Evolutionary conservation across 345 rosid genomes (phyloP).

Genomic region (Bruguiera parviflora): DNA sequence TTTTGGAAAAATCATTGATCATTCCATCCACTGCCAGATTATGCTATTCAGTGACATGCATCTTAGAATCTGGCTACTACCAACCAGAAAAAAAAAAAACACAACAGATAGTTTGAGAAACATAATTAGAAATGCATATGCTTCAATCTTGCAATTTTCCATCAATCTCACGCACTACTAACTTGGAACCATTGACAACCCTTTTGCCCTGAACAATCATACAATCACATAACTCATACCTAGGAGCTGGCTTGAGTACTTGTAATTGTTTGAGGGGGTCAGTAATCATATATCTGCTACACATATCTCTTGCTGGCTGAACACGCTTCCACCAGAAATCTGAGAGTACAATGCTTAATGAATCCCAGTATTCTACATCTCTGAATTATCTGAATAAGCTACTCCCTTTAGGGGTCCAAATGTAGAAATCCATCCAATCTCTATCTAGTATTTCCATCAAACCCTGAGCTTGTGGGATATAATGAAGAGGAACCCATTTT

Average conservation of each 20-base stretch:
- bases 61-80: no score
- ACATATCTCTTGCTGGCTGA: constrained; percentile 58
- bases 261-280: constrained; percentile 44
- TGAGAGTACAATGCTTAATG: constrained; percentile 51
- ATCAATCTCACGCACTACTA: no score
- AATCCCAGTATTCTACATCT: constrained; percentile 56
- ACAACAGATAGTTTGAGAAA: no score
- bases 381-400: constrained; percentile 54
- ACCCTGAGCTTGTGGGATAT: constrained; percentile 76
- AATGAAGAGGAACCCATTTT: constrained; percentile 51
- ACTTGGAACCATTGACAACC: no score
- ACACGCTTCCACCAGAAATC: constrained; percentile 86
- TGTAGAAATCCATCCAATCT: constrained; percentile 82
- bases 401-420: constrained; percentile 71
- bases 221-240: no score
- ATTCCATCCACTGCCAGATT: no score
- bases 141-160: no score
- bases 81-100: no score
- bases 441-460: constrained; percentile 71
- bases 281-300: constrained; percentile 25
- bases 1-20: no score
- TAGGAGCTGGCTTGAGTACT: constrained; percentile 10
- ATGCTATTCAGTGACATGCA: no score
- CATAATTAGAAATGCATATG: no score
- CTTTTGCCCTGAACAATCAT: no score